Evolutionary conservation across 2,329 filamentous ascomycete genomes (phyloP).

Genomic region (Penicillium expansum): DNA sequence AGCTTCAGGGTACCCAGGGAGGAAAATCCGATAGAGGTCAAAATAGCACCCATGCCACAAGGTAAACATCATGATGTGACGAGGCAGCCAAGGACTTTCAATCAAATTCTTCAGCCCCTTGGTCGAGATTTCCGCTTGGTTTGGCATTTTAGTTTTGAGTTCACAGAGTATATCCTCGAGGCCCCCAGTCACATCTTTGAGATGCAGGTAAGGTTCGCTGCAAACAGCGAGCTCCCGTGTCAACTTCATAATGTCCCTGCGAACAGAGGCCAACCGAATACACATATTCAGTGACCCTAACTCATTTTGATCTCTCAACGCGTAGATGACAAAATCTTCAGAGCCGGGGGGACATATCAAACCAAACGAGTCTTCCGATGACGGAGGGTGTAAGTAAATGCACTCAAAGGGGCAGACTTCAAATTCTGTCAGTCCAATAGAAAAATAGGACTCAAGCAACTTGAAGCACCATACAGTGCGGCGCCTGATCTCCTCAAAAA

Average conservation of each 20-base stretch:
- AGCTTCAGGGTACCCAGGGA: conserved; percentile 9
- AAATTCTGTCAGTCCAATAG: conserved; percentile 14
- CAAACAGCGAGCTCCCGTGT: conserved; percentile 13
- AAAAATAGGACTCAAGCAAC: conserved; percentile 11
- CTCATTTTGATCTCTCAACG: neutral
- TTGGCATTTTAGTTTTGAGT: neutral
- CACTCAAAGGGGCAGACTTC: conserved; percentile 13
- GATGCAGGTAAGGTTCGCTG: conserved; percentile 4
- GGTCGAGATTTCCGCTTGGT: neutral
- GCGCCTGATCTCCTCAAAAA: conserved; percentile 15
- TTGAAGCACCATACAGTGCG: conserved; percentile 16
- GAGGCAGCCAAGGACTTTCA: conserved; percentile 10
- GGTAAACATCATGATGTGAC: conserved; percentile 11
- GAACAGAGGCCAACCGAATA: conserved; percentile 14
- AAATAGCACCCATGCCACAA: conserved; percentile 17
- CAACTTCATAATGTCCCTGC: conserved; percentile 16
- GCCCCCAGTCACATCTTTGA: conserved; percentile 8
- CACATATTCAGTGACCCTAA: conserved; percentile 3
- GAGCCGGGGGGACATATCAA: neutral
- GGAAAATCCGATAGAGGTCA: conserved; percentile 16
- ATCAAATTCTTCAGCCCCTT: neutral
- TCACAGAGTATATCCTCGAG: conserved; percentile 8
- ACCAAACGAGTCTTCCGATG: conserved; percentile 6
- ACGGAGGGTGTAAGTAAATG: conserved; percentile 14
- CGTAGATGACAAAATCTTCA: neutral